phyloP scores from a whole-genome alignment of 2,329 filamentous ascomycete species.

The Rhynchosporium graminicola region DNA sequence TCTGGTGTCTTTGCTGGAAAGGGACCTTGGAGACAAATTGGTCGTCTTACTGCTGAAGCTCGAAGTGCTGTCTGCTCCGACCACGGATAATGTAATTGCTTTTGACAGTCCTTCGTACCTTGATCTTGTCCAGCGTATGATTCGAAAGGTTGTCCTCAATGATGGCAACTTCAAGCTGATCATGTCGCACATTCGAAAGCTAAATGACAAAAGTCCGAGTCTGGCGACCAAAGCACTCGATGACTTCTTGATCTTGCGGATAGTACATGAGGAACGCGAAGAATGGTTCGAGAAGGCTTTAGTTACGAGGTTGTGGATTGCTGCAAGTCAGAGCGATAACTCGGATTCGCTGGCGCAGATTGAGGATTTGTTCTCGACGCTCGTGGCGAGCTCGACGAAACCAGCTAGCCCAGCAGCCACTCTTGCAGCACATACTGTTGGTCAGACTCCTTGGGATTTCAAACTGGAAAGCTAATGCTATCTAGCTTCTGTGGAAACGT shows the following conservation, averaged over 20 bases:
- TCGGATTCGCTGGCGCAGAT: slow-evolving; percentile 44
- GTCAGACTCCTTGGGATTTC: slow-evolving; percentile 33
- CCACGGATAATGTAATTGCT: slow-evolving; percentile 41
- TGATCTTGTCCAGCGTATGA: slow-evolving; percentile 60
- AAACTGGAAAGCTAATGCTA: slow-evolving; percentile 22
- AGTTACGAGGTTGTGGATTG: slow-evolving; percentile 68
- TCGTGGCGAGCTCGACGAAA: slow-evolving; percentile 49
- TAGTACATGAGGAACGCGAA: slow-evolving; percentile 51
- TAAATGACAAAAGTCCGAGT: slow-evolving; percentile 56
- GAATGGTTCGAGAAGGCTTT: slow-evolving; percentile 70
- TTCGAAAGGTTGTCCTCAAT: slow-evolving; percentile 59
- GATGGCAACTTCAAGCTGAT: slow-evolving; percentile 66
- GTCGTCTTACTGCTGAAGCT: slow-evolving; percentile 68
- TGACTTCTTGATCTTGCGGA: slow-evolving; percentile 59
- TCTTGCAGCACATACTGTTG: slow-evolving; percentile 66
- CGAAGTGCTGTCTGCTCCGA: slow-evolving; percentile 58
- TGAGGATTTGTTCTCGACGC: slow-evolving; percentile 46
- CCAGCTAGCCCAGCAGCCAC: slow-evolving; percentile 61
- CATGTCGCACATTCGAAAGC: slow-evolving; percentile 65
- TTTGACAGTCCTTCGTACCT: slow-evolving; percentile 53
- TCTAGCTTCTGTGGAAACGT: slow-evolving; percentile 78
- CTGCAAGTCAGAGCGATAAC: slow-evolving; percentile 48
- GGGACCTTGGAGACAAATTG: slow-evolving; percentile 63
- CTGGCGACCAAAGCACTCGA: slow-evolving; percentile 58
- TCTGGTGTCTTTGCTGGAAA: slow-evolving; percentile 61